A percentile compares a stretch with the other conserved stretches of the same genome.
Evolutionary conservation across 345 rosid species (phyloP).

Genomic region (Mercurialis annua): DNA sequence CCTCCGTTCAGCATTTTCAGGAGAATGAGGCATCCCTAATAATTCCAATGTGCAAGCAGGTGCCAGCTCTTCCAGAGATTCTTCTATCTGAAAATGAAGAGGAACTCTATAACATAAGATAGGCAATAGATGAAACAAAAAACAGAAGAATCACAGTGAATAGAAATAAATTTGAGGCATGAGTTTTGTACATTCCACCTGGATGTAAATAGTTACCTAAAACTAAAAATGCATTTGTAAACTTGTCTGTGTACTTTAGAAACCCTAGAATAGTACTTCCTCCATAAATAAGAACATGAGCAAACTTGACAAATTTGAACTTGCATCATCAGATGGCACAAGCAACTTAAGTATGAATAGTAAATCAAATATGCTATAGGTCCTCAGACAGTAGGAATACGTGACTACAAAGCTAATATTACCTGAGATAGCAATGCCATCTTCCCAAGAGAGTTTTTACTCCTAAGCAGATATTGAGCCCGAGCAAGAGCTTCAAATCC

Average conservation of each 20-base stretch:
- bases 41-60: conserved; percentile 97
- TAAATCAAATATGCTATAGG: not conserved
- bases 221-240: not conserved
- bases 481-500: conserved; percentile 99
- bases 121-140: not conserved
- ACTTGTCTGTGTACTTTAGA: not conserved
- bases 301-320: not conserved
- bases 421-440: conserved; percentile 80
- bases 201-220: not conserved
- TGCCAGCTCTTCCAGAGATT: conserved; percentile 97
- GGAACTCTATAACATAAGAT: conserved; percentile 12
- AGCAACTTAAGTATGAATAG: conserved; percentile 1
- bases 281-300: not conserved
- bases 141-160: not conserved
- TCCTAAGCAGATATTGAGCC: conserved; percentile 81
- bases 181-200: not conserved
- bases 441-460: conserved; percentile 73
- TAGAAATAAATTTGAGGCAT: not conserved
- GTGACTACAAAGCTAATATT: conserved; percentile 16
- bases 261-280: not conserved
- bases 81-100: conserved; percentile 65
- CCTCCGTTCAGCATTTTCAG: conserved; percentile 82
- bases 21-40: conserved; percentile 70
- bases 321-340: not conserved
- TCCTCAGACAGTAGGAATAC: not conserved